Evolutionary conservation across 2,329 filamentous ascomycete species (phyloP), one percentile per base, ranked within the genome.

Genomic region (Stylonectria norvegica): DNA sequence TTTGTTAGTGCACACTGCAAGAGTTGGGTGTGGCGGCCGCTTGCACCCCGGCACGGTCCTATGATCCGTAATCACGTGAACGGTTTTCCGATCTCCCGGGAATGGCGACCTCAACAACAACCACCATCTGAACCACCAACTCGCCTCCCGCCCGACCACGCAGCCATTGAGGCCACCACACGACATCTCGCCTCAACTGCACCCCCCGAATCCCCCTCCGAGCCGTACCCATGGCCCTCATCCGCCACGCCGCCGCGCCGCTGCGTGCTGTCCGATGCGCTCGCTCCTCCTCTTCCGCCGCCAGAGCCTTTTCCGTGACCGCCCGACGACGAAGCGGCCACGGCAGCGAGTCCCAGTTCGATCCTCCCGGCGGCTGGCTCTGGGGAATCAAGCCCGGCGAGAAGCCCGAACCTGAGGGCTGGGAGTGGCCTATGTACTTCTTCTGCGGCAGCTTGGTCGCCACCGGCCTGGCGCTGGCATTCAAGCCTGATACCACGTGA

Each of bases 401-500:
- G 80, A 95, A 96, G 76, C 83, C 88, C 63, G 81, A 94, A 78
- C 86, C 89, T 67, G 93, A 98, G 72, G 93, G 91, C 37, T 98
- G 93, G 93, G 93, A 98, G 77, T 81, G 76, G 53, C 70, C 89
- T 40, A 90, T 85, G 73, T 85, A 85, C 64, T 87, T 86, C 64
- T 89, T 90, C 35, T 89, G 95, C 68, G 86, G 83, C 64, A 85
- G 82, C 60, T 69, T 95, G 60, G 69, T 81, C 19, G 73, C 89
- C 51, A 84, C 83, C 39, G 81, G 79, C 47, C 74, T 96, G 52
- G 88, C 86, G 52, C 89, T 95, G 71, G 89, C 88, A 48, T 97
- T 93, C 66, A 97, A 97, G 82, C 93, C 93, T 38, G 93, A 98
- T 76, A 97, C 91, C 50, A 95, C 89, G 93, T 98, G 77, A 73